Conservation (phyloP, 495 filamentous ascomycete genomes). For the Cudoniella acicularis region DNA sequence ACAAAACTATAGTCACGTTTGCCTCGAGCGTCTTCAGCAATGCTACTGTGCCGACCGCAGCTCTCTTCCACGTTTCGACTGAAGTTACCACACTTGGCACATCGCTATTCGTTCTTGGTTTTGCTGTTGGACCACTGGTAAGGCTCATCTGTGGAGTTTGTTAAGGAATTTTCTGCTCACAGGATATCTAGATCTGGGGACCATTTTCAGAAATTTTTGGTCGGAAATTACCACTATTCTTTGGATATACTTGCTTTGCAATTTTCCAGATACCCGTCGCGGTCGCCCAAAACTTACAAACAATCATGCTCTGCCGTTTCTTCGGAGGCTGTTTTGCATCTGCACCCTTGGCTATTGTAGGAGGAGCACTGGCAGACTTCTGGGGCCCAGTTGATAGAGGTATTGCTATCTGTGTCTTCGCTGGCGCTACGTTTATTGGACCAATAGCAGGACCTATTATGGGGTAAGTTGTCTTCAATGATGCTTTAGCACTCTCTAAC, state of each 20-base stretch:
- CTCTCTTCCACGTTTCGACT: conserved; percentile 14
- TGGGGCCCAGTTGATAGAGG: conserved; percentile 76
- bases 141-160: conserved; percentile 15
- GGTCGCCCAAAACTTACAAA: conserved; percentile 55
- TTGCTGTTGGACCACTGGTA: conserved; percentile 27
- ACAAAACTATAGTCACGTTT: conserved; percentile 13
- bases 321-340: conserved; percentile 63
- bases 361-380: conserved; percentile 71
- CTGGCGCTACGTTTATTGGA: conserved; percentile 72
- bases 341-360: conserved; percentile 61
- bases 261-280: conserved; percentile 62
- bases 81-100: conserved; percentile 25
- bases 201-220: conserved; percentile 32
- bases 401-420: conserved; percentile 78
- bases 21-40: conserved; percentile 22
- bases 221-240: conserved; percentile 51
- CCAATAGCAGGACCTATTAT: conserved; percentile 69
- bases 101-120: conserved; percentile 31
- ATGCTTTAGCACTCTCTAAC: conserved; percentile 45
- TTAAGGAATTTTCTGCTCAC: neutral
- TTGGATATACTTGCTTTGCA: conserved; percentile 55
- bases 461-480: conserved; percentile 53
- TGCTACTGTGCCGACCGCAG: conserved; percentile 13
- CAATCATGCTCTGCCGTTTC: conserved; percentile 60
- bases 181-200: conserved; percentile 8